Base-by-base conservation (phyloP, 2,329 filamentous ascomycete species). In the Pseudogymnoascus sp. region DNA sequence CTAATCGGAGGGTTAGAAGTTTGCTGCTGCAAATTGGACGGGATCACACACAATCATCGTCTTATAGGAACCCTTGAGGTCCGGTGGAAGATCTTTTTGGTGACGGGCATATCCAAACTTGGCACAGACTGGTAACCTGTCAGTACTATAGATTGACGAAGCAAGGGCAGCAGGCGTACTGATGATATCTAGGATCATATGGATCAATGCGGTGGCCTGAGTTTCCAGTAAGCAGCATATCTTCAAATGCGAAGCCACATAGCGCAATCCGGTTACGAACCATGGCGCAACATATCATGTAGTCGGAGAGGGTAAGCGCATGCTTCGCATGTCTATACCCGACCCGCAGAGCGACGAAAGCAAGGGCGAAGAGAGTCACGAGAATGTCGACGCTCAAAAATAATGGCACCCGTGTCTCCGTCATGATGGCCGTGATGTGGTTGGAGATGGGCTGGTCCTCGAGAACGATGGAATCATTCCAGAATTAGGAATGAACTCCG, bases 281-380 rank as follows among this genome's bases (percentile, higher is more conserved):
- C 50, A 56, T 56, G n/a, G 50, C 50, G 14, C 50, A 56, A 21
- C 50, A 56, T 56, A 56, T 56, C 50, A 56, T 56, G 29, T 56
- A 56, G 16, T 56, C 50, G 10, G 50, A 56, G 50, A 33, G 50
- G 2, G 50, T 56, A 19, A 56, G 50, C 1, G 50, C 50, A 33
- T 33, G 6, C 50, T 56, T 56, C 6, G 50, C 50, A 19, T 29
- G 29, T 56, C 50, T 56, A 56, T 56, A 56, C 16, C 50, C 50
- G 3, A 56, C 50, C 29, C 50, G 50, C 14, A 56, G 50, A 56
- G 50, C n/a, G 29, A 56, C 50, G 29, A 56, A 19, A 11, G n/a
- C 29, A 33, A 56, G 6, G 29, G 50, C 50, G n/a, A 56, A 1
- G 29, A 56, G 16, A 56, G 50, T 33, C 6, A n/a, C 11, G 6